A percentile compares a stretch with the other conserved stretches of the same genome.
Conservation (phyloP, 1,284 basidiomycete genomes). For the Anthracocystis panici-leucophaei region DNA sequence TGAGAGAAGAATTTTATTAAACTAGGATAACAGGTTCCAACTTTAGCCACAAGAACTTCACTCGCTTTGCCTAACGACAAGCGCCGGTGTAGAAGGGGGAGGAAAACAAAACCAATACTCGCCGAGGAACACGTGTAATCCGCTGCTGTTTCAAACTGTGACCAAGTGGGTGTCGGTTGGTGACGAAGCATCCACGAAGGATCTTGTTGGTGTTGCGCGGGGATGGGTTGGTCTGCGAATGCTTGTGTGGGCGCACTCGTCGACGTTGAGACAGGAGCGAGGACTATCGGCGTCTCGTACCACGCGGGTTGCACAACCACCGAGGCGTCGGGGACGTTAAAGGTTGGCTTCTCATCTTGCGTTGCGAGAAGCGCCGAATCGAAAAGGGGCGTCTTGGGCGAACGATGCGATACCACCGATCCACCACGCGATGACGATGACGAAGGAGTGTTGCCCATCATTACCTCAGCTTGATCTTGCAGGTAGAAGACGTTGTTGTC, state of each 20-base stretch:
- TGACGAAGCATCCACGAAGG: not conserved
- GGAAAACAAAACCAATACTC: slow-evolving; percentile 36
- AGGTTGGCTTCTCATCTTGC: not conserved
- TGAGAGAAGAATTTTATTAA: slow-evolving; percentile 27
- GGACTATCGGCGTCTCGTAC: slow-evolving; percentile 3
- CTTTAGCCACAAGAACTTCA: not conserved
- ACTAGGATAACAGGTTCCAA: slow-evolving; percentile 50
- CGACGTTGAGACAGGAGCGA: not conserved
- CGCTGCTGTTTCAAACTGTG: not conserved
- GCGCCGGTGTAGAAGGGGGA: not conserved
- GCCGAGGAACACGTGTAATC: slow-evolving; percentile 26
- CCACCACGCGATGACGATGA: slow-evolving; percentile 18
- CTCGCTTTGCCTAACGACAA: not conserved
- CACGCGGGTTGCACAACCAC: not conserved
- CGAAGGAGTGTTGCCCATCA: not conserved
- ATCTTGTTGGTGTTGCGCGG: not conserved
- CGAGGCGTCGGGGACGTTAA: not conserved
- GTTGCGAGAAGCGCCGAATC: not conserved
- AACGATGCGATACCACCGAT: slow-evolving; percentile 16
- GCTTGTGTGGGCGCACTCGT: not conserved
- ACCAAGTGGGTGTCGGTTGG: not conserved
- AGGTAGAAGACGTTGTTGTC: slow-evolving; percentile 1
- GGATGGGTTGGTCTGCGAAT: not conserved
- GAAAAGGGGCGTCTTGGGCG: slow-evolving; percentile 19
- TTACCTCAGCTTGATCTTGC: not conserved